Conservation (phyloP, 208 protist genomes). For the Trypanosoma platydactyli region DNA sequence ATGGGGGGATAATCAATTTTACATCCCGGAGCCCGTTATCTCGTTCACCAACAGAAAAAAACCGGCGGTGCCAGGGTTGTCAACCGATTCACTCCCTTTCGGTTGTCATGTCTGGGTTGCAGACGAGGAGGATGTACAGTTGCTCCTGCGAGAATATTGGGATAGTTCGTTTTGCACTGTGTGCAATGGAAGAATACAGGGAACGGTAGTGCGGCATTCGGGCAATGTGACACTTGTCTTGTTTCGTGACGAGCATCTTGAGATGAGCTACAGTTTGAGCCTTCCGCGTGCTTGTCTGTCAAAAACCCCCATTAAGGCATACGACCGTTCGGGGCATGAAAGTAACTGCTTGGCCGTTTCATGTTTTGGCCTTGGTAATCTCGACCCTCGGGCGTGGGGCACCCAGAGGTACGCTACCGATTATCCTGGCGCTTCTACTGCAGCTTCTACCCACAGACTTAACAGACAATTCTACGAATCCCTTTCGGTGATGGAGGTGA, state of each 20-base stretch:
- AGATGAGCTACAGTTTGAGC: conserved; percentile 49
- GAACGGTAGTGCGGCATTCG: conserved; percentile 60
- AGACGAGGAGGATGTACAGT: conserved; percentile 83
- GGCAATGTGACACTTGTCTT: conserved; percentile 60
- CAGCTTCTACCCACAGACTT: background rate
- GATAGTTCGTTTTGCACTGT: conserved; percentile 53
- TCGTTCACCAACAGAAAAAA: conserved; percentile 32
- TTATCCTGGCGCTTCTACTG: too few relatives aligned
- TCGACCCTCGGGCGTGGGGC: conserved; percentile 35
- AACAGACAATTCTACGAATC: conserved; percentile 36
- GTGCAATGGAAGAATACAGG: conserved; percentile 69
- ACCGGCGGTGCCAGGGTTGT: conserved; percentile 49
- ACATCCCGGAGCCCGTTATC: conserved; percentile 69
- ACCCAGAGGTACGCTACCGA: background rate
- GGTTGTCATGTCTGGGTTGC: conserved; percentile 71
- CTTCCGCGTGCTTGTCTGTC: conserved; percentile 72
- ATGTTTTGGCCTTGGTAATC: conserved; percentile 42
- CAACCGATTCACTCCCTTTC: conserved; percentile 35
- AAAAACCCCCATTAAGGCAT: conserved; percentile 49
- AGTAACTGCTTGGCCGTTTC: conserved; percentile 35
- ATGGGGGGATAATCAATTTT: conserved; percentile 40
- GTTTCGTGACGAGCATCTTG: conserved; percentile 35
- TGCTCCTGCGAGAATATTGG: conserved; percentile 59
- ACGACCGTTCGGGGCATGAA: conserved; percentile 36
- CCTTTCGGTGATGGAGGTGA: conserved; percentile 26